Percentiles rank a stretch among this genome's conserved stretches.
Conservation (phyloP, 2,329 filamentous ascomycete species). For the Sporothrix mexicana region DNA sequence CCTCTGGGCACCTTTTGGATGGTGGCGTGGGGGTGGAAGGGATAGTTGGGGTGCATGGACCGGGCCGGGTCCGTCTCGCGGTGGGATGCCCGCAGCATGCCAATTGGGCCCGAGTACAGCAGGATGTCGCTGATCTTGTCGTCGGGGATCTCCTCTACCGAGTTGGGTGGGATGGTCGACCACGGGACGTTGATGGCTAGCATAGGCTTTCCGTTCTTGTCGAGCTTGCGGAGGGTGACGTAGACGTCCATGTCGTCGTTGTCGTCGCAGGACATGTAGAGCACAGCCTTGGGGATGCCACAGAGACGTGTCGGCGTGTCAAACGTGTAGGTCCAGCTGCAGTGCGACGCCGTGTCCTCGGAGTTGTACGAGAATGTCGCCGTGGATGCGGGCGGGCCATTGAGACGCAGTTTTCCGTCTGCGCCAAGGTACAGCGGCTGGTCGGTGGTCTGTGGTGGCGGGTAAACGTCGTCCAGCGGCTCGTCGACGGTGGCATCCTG, state of each 20-base stretch:
- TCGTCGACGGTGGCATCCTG: background rate
- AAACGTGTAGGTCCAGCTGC: background rate
- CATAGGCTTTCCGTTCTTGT: background rate
- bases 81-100: background rate
- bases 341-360: too few relatives aligned
- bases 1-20: background rate
- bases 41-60: background rate
- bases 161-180: background rate
- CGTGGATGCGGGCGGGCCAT: background rate
- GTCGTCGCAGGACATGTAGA: background rate
- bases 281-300: background rate
- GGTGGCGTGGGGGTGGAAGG: background rate
- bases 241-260: background rate
- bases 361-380: background rate
- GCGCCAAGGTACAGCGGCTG: background rate
- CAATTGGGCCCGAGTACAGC: background rate
- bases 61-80: background rate
- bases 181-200: background rate
- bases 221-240: background rate
- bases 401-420: background rate
- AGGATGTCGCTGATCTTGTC: constrained; percentile 14
- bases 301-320: background rate
- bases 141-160: background rate
- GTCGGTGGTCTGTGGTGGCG: background rate
- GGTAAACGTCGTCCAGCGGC: background rate